Percentiles rank a stretch among this genome's conserved stretches.
Evolutionary conservation across 176 grass and related monocot species (phyloP).

Genomic region (Thinopyrum elongatum): DNA sequence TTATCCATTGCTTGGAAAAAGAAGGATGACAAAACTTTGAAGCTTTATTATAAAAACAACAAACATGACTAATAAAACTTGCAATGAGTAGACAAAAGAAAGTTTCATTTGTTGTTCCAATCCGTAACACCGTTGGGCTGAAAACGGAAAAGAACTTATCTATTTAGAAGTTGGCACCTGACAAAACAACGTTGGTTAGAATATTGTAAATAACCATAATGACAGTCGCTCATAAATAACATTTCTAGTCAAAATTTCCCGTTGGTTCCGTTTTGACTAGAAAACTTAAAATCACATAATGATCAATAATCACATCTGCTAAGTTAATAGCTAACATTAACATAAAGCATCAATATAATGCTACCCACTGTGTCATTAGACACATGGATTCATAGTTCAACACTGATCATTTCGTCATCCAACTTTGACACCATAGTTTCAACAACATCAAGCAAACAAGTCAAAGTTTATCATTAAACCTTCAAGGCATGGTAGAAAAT

Average conservation of each 20-base stretch:
- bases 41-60: too few relatives aligned
- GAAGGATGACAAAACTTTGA: too few relatives aligned
- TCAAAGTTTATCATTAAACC: neutral
- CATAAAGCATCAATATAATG: neutral
- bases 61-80: too few relatives aligned
- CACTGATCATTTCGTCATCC: neutral
- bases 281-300: neutral
- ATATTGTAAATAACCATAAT: too few relatives aligned
- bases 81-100: too few relatives aligned
- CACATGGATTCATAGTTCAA: neutral
- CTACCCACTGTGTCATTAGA: neutral
- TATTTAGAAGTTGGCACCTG: too few relatives aligned
- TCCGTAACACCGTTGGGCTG: too few relatives aligned
- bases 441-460: neutral
- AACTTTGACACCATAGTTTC: neutral
- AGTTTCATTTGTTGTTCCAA: too few relatives aligned
- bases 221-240: neutral
- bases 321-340: neutral
- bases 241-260: neutral
- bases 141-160: too few relatives aligned
- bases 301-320: neutral
- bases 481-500: neutral
- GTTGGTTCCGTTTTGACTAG: neutral
- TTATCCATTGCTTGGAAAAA: too few relatives aligned
- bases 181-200: too few relatives aligned